Evolutionary conservation across 192 early-diverging fungal genomes (phyloP).

Genomic region (Linnemannia zychae): DNA sequence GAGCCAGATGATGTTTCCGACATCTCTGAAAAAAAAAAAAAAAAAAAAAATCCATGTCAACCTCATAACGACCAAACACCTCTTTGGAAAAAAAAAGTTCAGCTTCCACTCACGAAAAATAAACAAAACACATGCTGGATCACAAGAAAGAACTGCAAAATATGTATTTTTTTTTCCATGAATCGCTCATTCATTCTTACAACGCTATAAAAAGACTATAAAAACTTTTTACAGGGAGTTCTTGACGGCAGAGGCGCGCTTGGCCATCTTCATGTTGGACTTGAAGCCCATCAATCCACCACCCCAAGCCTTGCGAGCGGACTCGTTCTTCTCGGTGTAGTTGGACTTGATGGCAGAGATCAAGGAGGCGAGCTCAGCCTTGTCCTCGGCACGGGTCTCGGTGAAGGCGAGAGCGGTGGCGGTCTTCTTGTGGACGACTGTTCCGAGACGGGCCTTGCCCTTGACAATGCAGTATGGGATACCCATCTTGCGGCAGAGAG

Average conservation of each 20-base stretch:
- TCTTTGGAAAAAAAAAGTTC: neutral
- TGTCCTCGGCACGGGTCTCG: slow-evolving; percentile 96
- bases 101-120: no score
- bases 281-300: slow-evolving; percentile 98
- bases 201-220: neutral
- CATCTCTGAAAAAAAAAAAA: no score
- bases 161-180: slow-evolving; percentile 21
- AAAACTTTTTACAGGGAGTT: slow-evolving; percentile 48
- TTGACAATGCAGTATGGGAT: slow-evolving; percentile 99
- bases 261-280: slow-evolving; percentile 86
- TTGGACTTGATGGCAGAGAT: slow-evolving; percentile 94
- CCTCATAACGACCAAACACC: no score
- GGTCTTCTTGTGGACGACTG: slow-evolving; percentile 99
- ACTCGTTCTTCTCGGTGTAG: slow-evolving; percentile 96
- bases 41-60: no score
- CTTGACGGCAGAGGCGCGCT: slow-evolving; percentile 74
- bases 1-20: no score
- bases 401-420: slow-evolving; percentile 96
- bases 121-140: neutral
- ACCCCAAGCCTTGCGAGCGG: slow-evolving; percentile 95
- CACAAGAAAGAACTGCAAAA: slow-evolving; percentile 30
- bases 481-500: slow-evolving; percentile 99
- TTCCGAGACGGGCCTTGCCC: slow-evolving; percentile 98
- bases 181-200: slow-evolving; percentile 28
- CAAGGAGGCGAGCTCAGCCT: slow-evolving; percentile 88